These are phyloP conservation scores for Jamesozyma jinghongensis DNA, from an alignment of 805 yeast species.

Conservation along the genomic window DNA sequence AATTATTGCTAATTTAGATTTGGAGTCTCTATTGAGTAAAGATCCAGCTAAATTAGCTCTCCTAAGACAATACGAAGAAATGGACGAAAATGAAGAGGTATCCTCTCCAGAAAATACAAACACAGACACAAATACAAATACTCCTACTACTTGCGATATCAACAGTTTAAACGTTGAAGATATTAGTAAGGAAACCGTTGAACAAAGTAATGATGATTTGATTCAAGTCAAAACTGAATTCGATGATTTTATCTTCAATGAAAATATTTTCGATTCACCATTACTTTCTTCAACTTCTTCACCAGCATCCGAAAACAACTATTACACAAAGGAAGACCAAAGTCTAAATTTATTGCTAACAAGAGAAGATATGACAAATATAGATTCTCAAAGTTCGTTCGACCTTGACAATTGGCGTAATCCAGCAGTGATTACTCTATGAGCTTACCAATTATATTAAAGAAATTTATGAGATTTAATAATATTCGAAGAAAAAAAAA, in stretches of 20 bases:
- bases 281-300: not conserved
- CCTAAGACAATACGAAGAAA: not conserved
- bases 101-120: too few relatives aligned
- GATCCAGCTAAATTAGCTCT: conserved; percentile 3
- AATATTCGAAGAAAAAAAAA: not conserved
- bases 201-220: too few relatives aligned
- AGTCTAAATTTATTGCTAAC: not conserved
- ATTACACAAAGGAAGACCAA: not conserved
- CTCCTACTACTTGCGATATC: not conserved
- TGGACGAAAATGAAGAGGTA: not conserved
- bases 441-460: too few relatives aligned
- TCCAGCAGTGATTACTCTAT: conserved; percentile 36
- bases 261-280: not conserved
- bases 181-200: too few relatives aligned
- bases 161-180: too few relatives aligned
- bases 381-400: conserved; percentile 20
- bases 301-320: not conserved
- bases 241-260: not conserved
- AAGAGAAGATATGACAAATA: not conserved
- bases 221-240: too few relatives aligned
- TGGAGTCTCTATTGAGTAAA: conserved; percentile 9
- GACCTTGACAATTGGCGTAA: conserved; percentile 38
- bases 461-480: too few relatives aligned
- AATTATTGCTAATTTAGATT: conserved; percentile 16
- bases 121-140: not conserved